phyloP scores from a whole-genome alignment of 1,139 yeast species.

The Suhomyces choctaworum region DNA sequence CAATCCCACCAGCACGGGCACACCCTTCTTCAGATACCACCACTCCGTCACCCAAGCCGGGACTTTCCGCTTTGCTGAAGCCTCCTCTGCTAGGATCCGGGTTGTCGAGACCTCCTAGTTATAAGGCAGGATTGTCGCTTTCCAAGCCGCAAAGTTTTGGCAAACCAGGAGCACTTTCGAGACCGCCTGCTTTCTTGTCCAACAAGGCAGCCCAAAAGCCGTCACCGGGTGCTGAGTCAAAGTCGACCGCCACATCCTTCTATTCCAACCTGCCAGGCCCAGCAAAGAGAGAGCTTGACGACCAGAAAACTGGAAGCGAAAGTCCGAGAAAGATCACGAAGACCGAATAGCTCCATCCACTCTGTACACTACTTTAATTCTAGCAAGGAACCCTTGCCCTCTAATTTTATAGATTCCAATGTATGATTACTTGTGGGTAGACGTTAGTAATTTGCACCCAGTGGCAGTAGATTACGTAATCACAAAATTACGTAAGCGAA shows the following conservation, averaged over 20 bases:
- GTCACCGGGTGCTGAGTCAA: slow-evolving; percentile 1
- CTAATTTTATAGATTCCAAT: slow-evolving; percentile 3
- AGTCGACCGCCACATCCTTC: neutral
- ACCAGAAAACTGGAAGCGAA: slow-evolving; percentile 8
- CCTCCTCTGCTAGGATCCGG: slow-evolving; percentile 15
- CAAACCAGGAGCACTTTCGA: slow-evolving; percentile 22
- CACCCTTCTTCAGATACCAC: neutral
- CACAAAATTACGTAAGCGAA: neutral
- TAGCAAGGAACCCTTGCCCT: neutral
- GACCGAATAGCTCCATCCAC: slow-evolving; percentile 9
- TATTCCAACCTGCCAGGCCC: slow-evolving; percentile 2
- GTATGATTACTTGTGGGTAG: slow-evolving; percentile 4
- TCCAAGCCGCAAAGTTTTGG: slow-evolving; percentile 18
- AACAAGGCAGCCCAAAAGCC: slow-evolving; percentile 18
- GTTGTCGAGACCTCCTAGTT: slow-evolving; percentile 18
- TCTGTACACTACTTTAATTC: slow-evolving; percentile 8
- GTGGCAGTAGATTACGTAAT: neutral
- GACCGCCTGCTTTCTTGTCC: slow-evolving; percentile 25
- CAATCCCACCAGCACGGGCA: slow-evolving; percentile 3
- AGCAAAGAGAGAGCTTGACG: slow-evolving; percentile 14
- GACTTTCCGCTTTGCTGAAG: slow-evolving; percentile 6
- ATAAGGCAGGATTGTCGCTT: slow-evolving; percentile 12
- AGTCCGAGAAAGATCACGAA: slow-evolving; percentile 14
- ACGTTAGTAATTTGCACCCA: neutral
- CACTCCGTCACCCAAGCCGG: slow-evolving; percentile 6